These are phyloP conservation scores for Penicillium lagena DNA, from an alignment of 495 filamentous ascomycete species.

Conservation along the genomic window DNA sequence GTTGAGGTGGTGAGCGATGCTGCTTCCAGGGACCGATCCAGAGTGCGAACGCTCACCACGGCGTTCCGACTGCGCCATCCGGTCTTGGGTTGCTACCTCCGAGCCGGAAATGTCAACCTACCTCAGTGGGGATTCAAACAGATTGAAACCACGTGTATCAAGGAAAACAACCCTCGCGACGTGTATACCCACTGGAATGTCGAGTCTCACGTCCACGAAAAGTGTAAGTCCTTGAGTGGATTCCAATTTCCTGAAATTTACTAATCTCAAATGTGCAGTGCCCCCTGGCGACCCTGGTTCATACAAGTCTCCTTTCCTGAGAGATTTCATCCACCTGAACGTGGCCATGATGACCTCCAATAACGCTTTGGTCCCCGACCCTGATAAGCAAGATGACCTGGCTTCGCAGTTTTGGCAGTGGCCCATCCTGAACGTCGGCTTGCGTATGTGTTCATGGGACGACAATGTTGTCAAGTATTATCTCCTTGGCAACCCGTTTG, in stretches of 20 bases:
- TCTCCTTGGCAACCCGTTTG: conserved; percentile 89
- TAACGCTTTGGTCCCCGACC: conserved; percentile 95
- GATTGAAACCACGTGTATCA: conserved; percentile 92
- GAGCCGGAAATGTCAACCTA: conserved; percentile 92
- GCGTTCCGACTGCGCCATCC: conserved; percentile 85
- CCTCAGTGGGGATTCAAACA: conserved; percentile 99
- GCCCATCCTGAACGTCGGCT: conserved; percentile 89
- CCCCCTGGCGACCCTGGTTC: conserved; percentile 85
- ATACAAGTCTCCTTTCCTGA: conserved; percentile 93
- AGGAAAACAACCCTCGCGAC: conserved; percentile 87
- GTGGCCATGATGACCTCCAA: conserved; percentile 99
- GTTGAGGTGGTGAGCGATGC: conserved; percentile 89
- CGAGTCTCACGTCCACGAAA: conserved; percentile 90
- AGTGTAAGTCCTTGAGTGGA: conserved; percentile 55
- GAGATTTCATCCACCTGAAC: conserved; percentile 95
- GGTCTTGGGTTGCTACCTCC: conserved; percentile 82
- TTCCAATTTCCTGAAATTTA: background rate
- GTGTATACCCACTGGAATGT: conserved; percentile 99
- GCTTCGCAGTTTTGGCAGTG: conserved; percentile 98
- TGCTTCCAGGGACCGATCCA: conserved; percentile 76
- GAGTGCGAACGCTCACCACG: conserved; percentile 86
- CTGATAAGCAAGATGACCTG: conserved; percentile 97
- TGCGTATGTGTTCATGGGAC: conserved; percentile 99
- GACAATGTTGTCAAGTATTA: conserved; percentile 95
- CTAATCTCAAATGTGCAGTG: conserved; percentile 44